Conservation (phyloP, 2,329 filamentous ascomycete species). For the Exophiala phaeomuriformis region DNA sequence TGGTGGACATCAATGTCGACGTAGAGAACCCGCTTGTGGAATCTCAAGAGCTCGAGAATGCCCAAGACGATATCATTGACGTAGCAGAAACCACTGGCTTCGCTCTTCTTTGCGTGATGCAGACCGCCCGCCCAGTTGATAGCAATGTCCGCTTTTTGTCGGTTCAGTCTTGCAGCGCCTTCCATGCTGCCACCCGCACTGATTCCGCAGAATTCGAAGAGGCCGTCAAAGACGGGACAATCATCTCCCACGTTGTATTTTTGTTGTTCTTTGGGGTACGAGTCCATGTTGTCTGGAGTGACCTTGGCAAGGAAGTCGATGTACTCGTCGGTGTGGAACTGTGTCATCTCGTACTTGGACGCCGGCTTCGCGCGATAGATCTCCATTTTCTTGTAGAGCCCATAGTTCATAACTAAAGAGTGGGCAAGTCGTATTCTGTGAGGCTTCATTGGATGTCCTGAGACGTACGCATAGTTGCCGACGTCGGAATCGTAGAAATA, state of each 20-base stretch:
- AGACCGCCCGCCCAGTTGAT: conserved; percentile 89
- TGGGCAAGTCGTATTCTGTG: conserved; percentile 61
- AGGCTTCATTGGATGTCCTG: conserved; percentile 62
- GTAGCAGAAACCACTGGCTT: conserved; percentile 96
- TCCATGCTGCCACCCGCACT: conserved; percentile 65
- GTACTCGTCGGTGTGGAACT: conserved; percentile 67
- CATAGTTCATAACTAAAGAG: conserved; percentile 64
- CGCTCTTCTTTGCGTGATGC: conserved; percentile 91
- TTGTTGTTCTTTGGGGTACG: conserved; percentile 83
- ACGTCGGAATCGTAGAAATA: conserved; percentile 99
- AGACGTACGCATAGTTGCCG: conserved; percentile 93
- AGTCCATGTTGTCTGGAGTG: conserved; percentile 97
- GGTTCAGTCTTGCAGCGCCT: conserved; percentile 59
- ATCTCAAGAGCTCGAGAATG: conserved; percentile 57
- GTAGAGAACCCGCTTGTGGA: conserved; percentile 58
- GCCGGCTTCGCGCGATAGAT: conserved; percentile 73
- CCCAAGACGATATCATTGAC: conserved; percentile 74
- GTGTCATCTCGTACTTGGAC: conserved; percentile 63
- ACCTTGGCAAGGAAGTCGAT: conserved; percentile 73
- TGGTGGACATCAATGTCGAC: conserved; percentile 63
- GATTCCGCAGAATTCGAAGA: conserved; percentile 65
- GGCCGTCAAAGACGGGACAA: conserved; percentile 60
- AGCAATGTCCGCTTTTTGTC: conserved; percentile 61
- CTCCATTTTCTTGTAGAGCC: conserved; percentile 66
- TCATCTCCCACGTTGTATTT: conserved; percentile 62